phyloP scores from a whole-genome alignment of 192 early-diverging fungal species.

The Coemansia sp. region DNA sequence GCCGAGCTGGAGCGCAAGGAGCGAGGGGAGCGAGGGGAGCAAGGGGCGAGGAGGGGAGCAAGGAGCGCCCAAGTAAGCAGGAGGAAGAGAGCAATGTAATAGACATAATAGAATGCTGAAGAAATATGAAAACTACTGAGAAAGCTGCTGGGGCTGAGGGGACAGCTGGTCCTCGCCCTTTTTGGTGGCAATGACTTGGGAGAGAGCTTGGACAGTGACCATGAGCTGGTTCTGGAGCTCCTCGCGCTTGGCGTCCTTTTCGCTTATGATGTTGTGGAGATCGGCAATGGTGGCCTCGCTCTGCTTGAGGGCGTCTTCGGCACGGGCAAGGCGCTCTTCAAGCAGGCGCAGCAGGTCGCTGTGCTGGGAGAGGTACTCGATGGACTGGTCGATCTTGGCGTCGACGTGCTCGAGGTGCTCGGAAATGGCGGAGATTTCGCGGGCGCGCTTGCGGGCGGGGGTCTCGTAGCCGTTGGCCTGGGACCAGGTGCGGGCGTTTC shows the following conservation, averaged over 20 bases:
- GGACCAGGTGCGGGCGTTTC: conserved; percentile 42
- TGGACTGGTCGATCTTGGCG: conserved; percentile 46
- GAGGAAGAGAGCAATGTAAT: not conserved
- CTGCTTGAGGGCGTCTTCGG: conserved; percentile 50
- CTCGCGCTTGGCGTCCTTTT: conserved; percentile 53
- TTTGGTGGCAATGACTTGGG: conserved; percentile 47
- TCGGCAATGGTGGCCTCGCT: conserved; percentile 41
- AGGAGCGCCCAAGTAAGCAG: not conserved
- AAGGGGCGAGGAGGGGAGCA: not conserved
- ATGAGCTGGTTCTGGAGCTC: conserved; percentile 53
- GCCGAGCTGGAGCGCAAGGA: not conserved
- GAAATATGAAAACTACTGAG: too few species aligned
- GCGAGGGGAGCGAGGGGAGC: not conserved
- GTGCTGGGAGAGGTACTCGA: conserved; percentile 49
- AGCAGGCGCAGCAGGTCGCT: conserved; percentile 40
- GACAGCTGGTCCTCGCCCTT: conserved; percentile 35
- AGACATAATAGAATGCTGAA: too few species aligned
- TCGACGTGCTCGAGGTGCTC: conserved; percentile 49
- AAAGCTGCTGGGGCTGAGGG: conserved; percentile 8
- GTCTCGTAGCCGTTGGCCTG: conserved; percentile 55
- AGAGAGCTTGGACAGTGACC: conserved; percentile 52
- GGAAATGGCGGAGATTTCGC: conserved; percentile 35
- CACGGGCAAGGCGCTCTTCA: conserved; percentile 40
- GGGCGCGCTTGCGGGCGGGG: conserved; percentile 50
- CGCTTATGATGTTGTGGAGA: conserved; percentile 40